These are phyloP conservation scores for Vitis hybrid DNA, from an alignment of 177 flowering plant genomes.

Conservation along the genomic window DNA sequence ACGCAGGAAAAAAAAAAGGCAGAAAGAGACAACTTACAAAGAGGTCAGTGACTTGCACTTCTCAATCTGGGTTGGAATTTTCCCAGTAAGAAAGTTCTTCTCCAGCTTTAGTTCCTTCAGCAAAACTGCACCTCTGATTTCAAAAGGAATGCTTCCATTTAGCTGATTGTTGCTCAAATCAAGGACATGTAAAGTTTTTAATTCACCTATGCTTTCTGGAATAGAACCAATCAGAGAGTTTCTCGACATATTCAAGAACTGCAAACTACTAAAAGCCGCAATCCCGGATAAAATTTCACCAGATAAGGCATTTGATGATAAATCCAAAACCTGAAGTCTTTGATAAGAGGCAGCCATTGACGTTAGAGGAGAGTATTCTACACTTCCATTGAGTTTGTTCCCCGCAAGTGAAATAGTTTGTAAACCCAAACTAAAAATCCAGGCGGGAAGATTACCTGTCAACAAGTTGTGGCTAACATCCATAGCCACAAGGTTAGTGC, in stretches of 20 bases:
- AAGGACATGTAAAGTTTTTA: constrained; percentile 41
- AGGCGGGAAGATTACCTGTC: constrained; percentile 32
- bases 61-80: constrained; percentile 57
- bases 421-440: constrained; percentile 29
- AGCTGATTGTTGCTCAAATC: constrained; percentile 71
- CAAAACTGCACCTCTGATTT: constrained; percentile 62
- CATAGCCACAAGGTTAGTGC: constrained; percentile 24
- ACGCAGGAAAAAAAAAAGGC: background rate
- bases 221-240: constrained; percentile 62
- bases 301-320: constrained; percentile 65
- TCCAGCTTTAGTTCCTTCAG: constrained; percentile 56
- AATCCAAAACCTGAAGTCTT: constrained; percentile 52
- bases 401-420: constrained; percentile 18
- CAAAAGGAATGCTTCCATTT: constrained; percentile 69
- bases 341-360: constrained; percentile 9
- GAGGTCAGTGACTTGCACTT: constrained; percentile 60
- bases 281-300: constrained; percentile 54
- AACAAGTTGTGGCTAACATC: constrained; percentile 41
- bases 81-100: constrained; percentile 52
- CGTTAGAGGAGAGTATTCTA: background rate
- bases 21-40: constrained; percentile 50
- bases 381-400: constrained; percentile 9
- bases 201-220: constrained; percentile 58
- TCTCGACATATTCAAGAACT: constrained; percentile 54
- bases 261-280: constrained; percentile 57